phyloP scores from a whole-genome alignment of 257 asterid genomes.

The Fraxinus americana region DNA sequence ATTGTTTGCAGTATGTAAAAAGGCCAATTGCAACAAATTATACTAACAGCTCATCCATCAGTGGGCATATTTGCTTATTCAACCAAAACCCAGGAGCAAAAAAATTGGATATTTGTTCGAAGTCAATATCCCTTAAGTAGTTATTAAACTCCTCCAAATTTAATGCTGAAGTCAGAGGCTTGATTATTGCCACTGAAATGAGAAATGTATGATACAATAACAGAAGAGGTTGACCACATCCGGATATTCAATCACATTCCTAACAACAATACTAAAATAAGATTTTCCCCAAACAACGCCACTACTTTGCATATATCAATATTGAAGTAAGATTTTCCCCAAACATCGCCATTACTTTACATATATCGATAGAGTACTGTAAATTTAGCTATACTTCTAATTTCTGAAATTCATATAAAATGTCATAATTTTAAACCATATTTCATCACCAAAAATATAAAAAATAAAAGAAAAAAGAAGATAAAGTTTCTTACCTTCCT shows the following conservation, averaged over 20 bases:
- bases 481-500: slow-evolving; percentile 30
- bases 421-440: background rate
- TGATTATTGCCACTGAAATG: background rate
- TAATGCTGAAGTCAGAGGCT: background rate
- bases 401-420: too few relatives aligned
- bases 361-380: background rate
- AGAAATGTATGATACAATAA: too few relatives aligned
- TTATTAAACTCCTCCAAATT: background rate
- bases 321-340: too few relatives aligned
- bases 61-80: background rate
- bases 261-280: too few relatives aligned
- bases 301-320: background rate
- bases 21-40: background rate
- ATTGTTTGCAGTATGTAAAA: background rate
- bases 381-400: background rate
- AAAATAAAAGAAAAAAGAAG: background rate
- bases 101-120: background rate
- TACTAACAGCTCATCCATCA: background rate
- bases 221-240: background rate
- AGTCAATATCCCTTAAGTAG: background rate
- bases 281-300: background rate
- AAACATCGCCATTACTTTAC: too few relatives aligned
- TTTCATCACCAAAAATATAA: background rate
- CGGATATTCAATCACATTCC: background rate
- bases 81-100: background rate